Base-by-base conservation (phyloP, 495 filamentous ascomycete genomes). In the Articulospora tetracladia region DNA sequence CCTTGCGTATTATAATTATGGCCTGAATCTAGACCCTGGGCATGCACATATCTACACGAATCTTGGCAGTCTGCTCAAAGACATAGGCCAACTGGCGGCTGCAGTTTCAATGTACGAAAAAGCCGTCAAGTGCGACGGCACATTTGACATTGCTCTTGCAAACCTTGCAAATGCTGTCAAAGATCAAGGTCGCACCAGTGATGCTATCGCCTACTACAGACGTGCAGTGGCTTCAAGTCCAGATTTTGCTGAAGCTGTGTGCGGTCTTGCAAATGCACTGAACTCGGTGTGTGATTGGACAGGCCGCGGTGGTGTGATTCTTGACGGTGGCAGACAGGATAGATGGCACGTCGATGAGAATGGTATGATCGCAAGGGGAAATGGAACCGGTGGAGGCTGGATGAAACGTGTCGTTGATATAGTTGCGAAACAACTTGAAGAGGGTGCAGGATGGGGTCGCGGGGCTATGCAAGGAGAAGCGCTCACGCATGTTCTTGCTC, bases 31-130 rank as follows among this genome's bases (percentile, higher is more conserved):
- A 1, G 94, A 99, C 67, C 74, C 84, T 1, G 87, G 86, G 50
- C 95, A 99, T 76, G 95, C 96, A n/a, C 94, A 99, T 72, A 83
- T 99, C 17, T 97, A 96, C 69, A 99, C 94, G 0, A 99, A 99
- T 57, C 76, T 99, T 1, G 94, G 94, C 1, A 98, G 95, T 67
- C 73, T 99, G 28, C 81, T 98, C 28, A 99, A 99, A 68, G 94
- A 99, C 66, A 95, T 98, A 66, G 93, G 95, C 0, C 94, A 98
- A 65, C 82, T 98, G 11, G 82, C 87, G 41, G 84, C 91, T 48
- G 95, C 94, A 10, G 96, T 99, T 61, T 86, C 87, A 57, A 99
- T 98, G 94, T 99, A 99, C 64, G 92, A 98, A 73, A 86, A 91
- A 64, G 94, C 94, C 8, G 94, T 99, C 36, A 79, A 82, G 1